phyloP scores from a whole-genome alignment of 2,329 filamentous ascomycete species.

The Didymellaceae sp. region DNA sequence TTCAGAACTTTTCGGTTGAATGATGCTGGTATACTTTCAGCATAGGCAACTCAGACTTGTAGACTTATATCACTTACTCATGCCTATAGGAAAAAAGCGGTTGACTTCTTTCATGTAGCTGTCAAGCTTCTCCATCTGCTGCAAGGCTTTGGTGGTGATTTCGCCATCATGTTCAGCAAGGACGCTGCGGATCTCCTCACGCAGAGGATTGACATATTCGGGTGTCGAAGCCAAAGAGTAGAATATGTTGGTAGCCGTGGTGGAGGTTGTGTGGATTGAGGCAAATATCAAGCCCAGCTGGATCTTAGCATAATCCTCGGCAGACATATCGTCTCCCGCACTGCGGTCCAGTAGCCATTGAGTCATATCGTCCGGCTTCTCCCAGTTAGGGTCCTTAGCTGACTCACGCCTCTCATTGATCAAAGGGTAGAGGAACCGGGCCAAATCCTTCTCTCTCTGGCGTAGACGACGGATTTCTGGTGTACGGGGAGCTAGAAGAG shows the following conservation, averaged over 20 bases:
- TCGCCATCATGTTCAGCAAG: slow-evolving; percentile 41
- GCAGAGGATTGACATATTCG: slow-evolving; percentile 52
- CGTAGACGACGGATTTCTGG: slow-evolving; percentile 32
- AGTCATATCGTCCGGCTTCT: slow-evolving; percentile 47
- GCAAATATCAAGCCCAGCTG: slow-evolving; percentile 40
- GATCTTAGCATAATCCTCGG: slow-evolving; percentile 2
- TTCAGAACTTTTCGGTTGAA: slow-evolving; percentile 61
- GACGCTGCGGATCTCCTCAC: slow-evolving; percentile 52
- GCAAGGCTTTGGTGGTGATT: slow-evolving; percentile 39
- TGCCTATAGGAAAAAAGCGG: slow-evolving; percentile 32
- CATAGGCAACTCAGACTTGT: neutral
- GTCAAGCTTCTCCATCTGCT: slow-evolving; percentile 46
- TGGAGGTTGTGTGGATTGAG: slow-evolving; percentile 41
- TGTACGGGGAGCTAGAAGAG: slow-evolving; percentile 34
- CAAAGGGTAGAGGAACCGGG: slow-evolving; percentile 32
- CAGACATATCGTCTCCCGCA: slow-evolving; percentile 12
- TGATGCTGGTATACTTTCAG: slow-evolving; percentile 38
- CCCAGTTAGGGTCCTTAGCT: slow-evolving; percentile 35
- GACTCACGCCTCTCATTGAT: slow-evolving; percentile 31
- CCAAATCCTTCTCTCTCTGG: slow-evolving; percentile 22
- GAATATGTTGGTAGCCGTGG: slow-evolving; percentile 37
- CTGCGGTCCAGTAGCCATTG: slow-evolving; percentile 46
- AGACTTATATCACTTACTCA: slow-evolving; percentile 25
- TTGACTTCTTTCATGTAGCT: slow-evolving; percentile 47
- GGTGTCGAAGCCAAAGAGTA: slow-evolving; percentile 43